A percentile compares a stretch with the other conserved stretches of the same genome.
These are phyloP conservation scores for Petunia secreta DNA, from an alignment of 257 asterid genomes.

Conservation along the genomic window DNA sequence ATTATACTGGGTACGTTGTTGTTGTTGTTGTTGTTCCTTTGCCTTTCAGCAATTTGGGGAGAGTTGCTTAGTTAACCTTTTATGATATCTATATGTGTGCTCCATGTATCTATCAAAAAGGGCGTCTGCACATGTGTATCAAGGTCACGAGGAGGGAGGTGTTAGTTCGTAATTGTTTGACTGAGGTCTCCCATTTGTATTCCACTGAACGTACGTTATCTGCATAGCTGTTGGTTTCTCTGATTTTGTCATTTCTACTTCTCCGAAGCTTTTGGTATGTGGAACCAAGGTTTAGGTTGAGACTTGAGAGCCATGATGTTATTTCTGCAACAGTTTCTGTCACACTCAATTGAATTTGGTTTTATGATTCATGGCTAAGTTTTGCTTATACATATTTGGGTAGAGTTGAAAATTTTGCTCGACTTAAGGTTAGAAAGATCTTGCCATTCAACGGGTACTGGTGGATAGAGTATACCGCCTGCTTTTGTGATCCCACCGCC, in stretches of 20 bases:
- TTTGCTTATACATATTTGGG: constrained; percentile 5
- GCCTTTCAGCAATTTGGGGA: background rate
- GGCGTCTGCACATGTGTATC: background rate
- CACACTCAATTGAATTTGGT: constrained; percentile 5
- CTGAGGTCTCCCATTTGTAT: background rate
- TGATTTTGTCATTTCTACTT: constrained; percentile 6
- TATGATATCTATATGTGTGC: background rate
- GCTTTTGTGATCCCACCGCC: constrained; percentile 12
- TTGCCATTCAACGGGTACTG: background rate
- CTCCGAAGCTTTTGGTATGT: constrained; percentile 19
- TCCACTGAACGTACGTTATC: background rate
- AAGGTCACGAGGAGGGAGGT: background rate
- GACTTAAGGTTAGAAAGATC: constrained; percentile 7
- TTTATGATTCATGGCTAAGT: background rate
- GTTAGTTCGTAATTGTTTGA: background rate
- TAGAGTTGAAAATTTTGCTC: background rate
- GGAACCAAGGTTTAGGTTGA: background rate
- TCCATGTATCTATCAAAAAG: constrained; percentile 6
- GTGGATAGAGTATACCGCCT: constrained; percentile 13
- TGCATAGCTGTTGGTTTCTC: background rate
- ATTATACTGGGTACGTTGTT: no score
- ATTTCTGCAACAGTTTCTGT: background rate
- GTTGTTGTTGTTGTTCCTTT: background rate
- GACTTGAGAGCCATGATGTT: background rate
- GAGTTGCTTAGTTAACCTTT: background rate